phyloP scores from a whole-genome alignment of 805 yeast species.

The Cyberlindnera subsufficiens region DNA sequence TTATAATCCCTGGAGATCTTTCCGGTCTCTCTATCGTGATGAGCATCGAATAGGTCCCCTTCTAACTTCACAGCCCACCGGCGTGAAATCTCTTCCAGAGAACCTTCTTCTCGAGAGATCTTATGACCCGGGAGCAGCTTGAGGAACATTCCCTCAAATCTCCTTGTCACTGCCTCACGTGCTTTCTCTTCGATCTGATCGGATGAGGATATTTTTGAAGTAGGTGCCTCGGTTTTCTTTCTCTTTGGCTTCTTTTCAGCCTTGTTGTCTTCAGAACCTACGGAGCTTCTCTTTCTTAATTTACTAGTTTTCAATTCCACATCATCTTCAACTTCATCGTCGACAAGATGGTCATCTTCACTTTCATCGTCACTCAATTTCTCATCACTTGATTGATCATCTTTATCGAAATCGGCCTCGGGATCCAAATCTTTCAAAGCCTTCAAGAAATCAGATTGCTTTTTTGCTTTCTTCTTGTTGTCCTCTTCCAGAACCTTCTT shows the following conservation, averaged over 20 bases:
- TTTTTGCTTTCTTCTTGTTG: slow-evolving; percentile 5
- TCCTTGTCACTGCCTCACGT: slow-evolving; percentile 35
- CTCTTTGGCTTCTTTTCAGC: slow-evolving; percentile 1
- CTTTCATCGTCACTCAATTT: slow-evolving; percentile 2
- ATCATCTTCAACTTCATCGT: slow-evolving; percentile 4
- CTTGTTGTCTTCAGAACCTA: slow-evolving; percentile 13
- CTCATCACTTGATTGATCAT: slow-evolving; percentile 12
- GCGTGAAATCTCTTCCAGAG: slow-evolving; percentile 29
- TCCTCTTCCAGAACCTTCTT: slow-evolving; percentile 10
- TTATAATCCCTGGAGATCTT: slow-evolving; percentile 35
- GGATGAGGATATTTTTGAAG: slow-evolving; percentile 3
- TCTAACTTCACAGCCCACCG: slow-evolving; percentile 50
- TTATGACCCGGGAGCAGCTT: slow-evolving; percentile 30
- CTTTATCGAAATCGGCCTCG: slow-evolving; percentile 24
- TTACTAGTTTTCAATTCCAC: slow-evolving; percentile 3
- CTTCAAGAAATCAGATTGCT: slow-evolving; percentile 2
- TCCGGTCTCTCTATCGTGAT: slow-evolving; percentile 25
- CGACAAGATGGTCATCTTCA: slow-evolving; percentile 12
- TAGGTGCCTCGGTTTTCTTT: slow-evolving; percentile 3
- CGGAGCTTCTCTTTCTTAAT: slow-evolving; percentile 15
- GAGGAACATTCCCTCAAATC: slow-evolving; percentile 45
- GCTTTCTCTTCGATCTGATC: slow-evolving; percentile 17
- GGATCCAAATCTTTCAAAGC: slow-evolving; percentile 6
- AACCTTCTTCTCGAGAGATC: slow-evolving; percentile 23
- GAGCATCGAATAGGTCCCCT: slow-evolving; percentile 36